Conservation (phyloP, 2,329 filamentous ascomycete genomes). For the Cercospora zeina region DNA sequence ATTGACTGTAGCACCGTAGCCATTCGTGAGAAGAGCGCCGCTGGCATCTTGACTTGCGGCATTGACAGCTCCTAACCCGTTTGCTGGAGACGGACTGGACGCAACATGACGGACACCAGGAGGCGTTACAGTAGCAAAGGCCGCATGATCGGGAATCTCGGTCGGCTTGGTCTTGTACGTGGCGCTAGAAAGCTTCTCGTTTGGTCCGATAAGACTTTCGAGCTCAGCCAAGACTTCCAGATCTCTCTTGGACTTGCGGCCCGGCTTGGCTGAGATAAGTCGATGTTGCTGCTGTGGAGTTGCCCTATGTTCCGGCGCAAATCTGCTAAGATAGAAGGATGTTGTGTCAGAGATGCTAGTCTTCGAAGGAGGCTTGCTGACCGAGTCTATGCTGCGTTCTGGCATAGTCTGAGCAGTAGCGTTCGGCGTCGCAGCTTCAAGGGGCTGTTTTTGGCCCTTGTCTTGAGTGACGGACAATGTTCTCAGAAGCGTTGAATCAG, state of each 20-base stretch:
- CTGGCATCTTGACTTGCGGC: background rate
- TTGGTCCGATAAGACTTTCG: slow-evolving; percentile 6
- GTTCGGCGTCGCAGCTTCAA: background rate
- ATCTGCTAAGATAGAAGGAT: slow-evolving; percentile 11
- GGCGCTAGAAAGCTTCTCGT: background rate
- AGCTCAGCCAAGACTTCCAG: slow-evolving; percentile 16
- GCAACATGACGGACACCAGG: background rate
- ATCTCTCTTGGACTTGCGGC: slow-evolving; percentile 18
- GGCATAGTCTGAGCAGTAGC: background rate
- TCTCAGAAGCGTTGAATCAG: background rate
- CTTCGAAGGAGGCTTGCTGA: background rate
- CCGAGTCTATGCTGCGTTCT: background rate
- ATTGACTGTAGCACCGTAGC: background rate
- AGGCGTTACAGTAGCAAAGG: background rate
- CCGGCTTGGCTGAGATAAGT: slow-evolving; percentile 8
- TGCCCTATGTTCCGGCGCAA: slow-evolving; percentile 8
- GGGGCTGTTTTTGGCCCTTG: background rate
- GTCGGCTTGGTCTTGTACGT: slow-evolving; percentile 1
- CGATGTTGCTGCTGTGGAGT: slow-evolving; percentile 16
- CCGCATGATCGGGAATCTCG: slow-evolving; percentile 1
- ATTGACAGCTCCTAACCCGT: background rate
- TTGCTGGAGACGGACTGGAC: background rate
- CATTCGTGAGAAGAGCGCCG: background rate
- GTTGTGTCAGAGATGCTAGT: slow-evolving; percentile 3
- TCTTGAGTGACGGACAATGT: background rate